Evolutionary conservation across 805 yeast species (phyloP).

Genomic region (Candida tammaniensis): DNA sequence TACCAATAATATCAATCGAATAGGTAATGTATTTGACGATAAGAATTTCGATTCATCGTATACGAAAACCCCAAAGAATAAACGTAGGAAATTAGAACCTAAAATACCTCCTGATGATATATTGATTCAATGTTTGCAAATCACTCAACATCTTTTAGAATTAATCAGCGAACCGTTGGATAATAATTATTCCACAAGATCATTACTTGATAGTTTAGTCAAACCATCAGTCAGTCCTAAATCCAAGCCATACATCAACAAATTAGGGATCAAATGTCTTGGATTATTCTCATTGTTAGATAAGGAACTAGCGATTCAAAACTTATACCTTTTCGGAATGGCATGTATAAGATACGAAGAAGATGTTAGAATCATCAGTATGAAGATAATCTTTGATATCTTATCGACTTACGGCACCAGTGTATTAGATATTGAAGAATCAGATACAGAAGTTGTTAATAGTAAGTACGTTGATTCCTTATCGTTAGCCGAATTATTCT

Average conservation of each 20-base stretch:
- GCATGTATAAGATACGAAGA: conserved; percentile 69
- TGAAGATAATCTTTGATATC: conserved; percentile 74
- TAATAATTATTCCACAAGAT: conserved; percentile 61
- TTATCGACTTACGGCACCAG: conserved; percentile 72
- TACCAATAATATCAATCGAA: conserved; percentile 13
- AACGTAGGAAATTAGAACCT: conserved; percentile 37
- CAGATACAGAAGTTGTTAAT: conserved; percentile 27
- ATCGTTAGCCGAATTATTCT: conserved; percentile 67
- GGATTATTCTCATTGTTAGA: conserved; percentile 81
- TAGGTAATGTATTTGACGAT: conserved; percentile 15
- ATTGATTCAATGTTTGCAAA: conserved; percentile 59
- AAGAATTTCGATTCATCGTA: conserved; percentile 11
- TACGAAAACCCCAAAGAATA: conserved; percentile 6
- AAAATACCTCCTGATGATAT: conserved; percentile 44
- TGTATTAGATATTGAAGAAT: conserved; percentile 52
- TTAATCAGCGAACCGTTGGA: conserved; percentile 62
- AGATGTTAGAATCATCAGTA: conserved; percentile 56
- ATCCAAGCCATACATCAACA: conserved; percentile 43
- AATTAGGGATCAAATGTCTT: conserved; percentile 68
- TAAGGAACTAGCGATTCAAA: conserved; percentile 55
- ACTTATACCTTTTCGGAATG: conserved; percentile 63
- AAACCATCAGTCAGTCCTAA: conserved; percentile 69
- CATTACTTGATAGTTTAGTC: conserved; percentile 73
- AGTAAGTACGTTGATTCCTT: conserved; percentile 49
- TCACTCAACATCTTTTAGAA: conserved; percentile 69